These are phyloP conservation scores for Platanus orientalis DNA, from an alignment of 164 flowering plant genomes.

Conservation along the genomic window DNA sequence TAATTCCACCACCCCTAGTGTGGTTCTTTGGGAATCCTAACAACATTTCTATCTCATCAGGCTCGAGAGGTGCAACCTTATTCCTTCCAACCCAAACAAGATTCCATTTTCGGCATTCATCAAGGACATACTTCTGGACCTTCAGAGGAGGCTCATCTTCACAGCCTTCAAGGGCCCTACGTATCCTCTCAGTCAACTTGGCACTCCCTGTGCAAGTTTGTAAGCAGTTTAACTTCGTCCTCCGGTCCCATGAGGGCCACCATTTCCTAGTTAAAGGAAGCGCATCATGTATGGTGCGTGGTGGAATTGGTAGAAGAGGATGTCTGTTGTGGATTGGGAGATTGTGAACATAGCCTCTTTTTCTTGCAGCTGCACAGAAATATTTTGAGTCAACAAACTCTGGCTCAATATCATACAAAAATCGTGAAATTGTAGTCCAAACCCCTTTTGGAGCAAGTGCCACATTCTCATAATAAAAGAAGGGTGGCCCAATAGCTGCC, in stretches of 20 bases:
- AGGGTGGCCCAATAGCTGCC: slow-evolving; percentile 75
- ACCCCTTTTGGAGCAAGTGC: slow-evolving; percentile 91
- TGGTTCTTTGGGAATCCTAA: slow-evolving; percentile 84
- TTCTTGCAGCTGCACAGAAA: slow-evolving; percentile 82
- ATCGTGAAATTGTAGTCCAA: slow-evolving; percentile 78
- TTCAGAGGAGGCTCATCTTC: slow-evolving; percentile 51
- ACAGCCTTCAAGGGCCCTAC: slow-evolving; percentile 47
- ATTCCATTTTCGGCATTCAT: slow-evolving; percentile 83
- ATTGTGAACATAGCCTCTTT: slow-evolving; percentile 89
- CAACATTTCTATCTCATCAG: slow-evolving; percentile 79
- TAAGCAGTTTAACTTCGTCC: slow-evolving; percentile 76
- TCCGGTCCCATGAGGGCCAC: slow-evolving; percentile 94
- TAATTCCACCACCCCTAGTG: slow-evolving; percentile 90
- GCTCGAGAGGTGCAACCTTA: slow-evolving; percentile 83
- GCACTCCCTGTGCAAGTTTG: slow-evolving; percentile 77
- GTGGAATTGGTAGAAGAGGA: slow-evolving; percentile 65
- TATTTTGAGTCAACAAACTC: slow-evolving; percentile 88
- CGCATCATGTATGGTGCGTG: slow-evolving; percentile 74
- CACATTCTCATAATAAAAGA: slow-evolving; percentile 88
- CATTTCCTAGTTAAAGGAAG: slow-evolving; percentile 67
- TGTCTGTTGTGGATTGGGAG: slow-evolving; percentile 67
- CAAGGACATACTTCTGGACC: slow-evolving; percentile 56
- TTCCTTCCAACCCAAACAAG: slow-evolving; percentile 92
- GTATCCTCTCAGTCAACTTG: slow-evolving; percentile 59
- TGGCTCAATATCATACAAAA: slow-evolving; percentile 71